Conservation (phyloP, 148 eudicot species). For the Spergularia marina region DNA sequence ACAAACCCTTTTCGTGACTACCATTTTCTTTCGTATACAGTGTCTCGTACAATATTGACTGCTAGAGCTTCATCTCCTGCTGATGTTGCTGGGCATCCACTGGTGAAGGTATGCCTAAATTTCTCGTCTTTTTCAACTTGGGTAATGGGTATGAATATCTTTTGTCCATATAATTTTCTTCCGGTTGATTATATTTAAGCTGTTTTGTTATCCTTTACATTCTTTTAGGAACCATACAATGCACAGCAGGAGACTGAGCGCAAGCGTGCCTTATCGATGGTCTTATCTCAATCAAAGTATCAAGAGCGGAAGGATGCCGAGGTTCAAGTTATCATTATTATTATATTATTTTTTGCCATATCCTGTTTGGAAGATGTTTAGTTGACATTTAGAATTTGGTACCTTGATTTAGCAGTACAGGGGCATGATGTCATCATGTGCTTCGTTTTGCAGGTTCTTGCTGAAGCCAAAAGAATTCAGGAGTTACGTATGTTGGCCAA, state of each 20-base stretch:
- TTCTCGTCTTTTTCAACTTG: not conserved
- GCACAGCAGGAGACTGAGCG: conserved; percentile 79
- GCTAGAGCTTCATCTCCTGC: conserved; percentile 85
- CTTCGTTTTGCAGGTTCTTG: conserved; percentile 56
- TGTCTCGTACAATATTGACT: conserved; percentile 57
- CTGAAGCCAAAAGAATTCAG: conserved; percentile 84
- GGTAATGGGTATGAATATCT: not conserved
- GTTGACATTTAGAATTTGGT: conserved; percentile 2
- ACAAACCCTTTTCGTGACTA: not conserved
- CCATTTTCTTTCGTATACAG: conserved; percentile 33
- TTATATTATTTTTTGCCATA: conserved; percentile 3
- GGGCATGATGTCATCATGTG: not conserved
- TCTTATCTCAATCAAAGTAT: conserved; percentile 88
- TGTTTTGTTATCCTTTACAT: not conserved
- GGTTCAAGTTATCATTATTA: conserved; percentile 39
- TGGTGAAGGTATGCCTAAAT: conserved; percentile 56
- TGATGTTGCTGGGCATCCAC: conserved; percentile 72
- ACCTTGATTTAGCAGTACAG: not conserved
- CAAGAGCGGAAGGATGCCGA: conserved; percentile 96
- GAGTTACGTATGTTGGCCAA: conserved; percentile 69
- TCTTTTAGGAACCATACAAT: conserved; percentile 77
- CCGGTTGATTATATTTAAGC: not conserved
- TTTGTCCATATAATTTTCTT: not conserved
- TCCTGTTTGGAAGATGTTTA: not conserved
- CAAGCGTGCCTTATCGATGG: conserved; percentile 83